Evolutionary conservation across 2,329 filamentous ascomycete species (phyloP).

Genomic region (Sporothrix brunneoviolacea): DNA sequence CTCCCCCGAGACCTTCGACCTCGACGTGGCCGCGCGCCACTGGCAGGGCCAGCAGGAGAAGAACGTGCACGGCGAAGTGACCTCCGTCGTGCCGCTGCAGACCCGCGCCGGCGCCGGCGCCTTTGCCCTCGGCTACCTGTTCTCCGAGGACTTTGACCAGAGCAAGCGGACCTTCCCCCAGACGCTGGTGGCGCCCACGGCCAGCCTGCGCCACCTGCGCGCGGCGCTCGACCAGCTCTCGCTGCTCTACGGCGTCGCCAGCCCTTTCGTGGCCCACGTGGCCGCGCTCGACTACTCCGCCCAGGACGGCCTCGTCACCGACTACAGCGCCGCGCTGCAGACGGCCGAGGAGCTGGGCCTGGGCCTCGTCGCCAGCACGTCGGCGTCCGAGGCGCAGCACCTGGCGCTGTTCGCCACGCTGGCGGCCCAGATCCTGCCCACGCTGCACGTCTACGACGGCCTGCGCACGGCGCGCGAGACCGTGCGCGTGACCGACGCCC

Average conservation of each 20-base stretch:
- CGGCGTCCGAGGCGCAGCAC: slow-evolving; percentile 88
- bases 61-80: slow-evolving; percentile 78
- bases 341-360: slow-evolving; percentile 86
- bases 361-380: slow-evolving; percentile 76
- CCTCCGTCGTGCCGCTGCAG: slow-evolving; percentile 73
- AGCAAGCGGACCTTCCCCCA: slow-evolving; percentile 88
- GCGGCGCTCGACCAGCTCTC: slow-evolving; percentile 85
- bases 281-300: slow-evolving; percentile 80
- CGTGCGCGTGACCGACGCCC: slow-evolving; percentile 62
- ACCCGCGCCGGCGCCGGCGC: slow-evolving; percentile 83
- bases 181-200: slow-evolving; percentile 78
- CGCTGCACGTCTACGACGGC: slow-evolving; percentile 73
- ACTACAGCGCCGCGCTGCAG: slow-evolving; percentile 75
- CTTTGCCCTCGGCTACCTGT: slow-evolving; percentile 92
- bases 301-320: slow-evolving; percentile 66
- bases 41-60: slow-evolving; percentile 65
- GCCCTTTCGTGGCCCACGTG: slow-evolving; percentile 86
- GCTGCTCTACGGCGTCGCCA: slow-evolving; percentile 83
- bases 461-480: slow-evolving; percentile 67
- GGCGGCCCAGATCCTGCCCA: slow-evolving; percentile 64
- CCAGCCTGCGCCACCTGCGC: slow-evolving; percentile 73
- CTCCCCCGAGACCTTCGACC: slow-evolving; percentile 86
- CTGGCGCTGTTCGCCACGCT: slow-evolving; percentile 72
- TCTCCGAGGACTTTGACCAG: slow-evolving; percentile 92
- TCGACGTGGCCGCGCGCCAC: slow-evolving; percentile 73